Conservation (phyloP, 2,329 filamentous ascomycete genomes). For the Cladosporium sp. region DNA sequence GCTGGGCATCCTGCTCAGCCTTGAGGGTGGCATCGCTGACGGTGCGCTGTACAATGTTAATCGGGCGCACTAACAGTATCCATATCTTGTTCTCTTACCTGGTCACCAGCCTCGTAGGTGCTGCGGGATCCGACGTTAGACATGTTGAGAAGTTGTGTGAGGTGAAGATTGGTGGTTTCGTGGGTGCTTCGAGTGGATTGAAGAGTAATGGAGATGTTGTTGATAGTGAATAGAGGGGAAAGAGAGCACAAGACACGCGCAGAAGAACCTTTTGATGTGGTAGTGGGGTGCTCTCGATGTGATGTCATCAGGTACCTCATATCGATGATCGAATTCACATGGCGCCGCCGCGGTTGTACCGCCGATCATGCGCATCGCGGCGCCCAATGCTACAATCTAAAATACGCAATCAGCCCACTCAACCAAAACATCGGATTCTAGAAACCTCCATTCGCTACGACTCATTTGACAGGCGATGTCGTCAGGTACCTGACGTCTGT, state of each 20-base stretch:
- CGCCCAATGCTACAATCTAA: slow-evolving; percentile 5
- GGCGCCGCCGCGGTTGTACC: slow-evolving; percentile 2
- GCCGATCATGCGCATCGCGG: neutral
- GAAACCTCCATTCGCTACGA: slow-evolving; percentile 2
- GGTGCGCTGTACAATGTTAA: slow-evolving; percentile 46
- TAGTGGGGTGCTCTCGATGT: slow-evolving; percentile 4
- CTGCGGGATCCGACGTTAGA: slow-evolving; percentile 59
- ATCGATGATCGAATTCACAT: slow-evolving; percentile 8
- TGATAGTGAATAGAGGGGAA: slow-evolving; percentile 1
- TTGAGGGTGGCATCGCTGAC: slow-evolving; percentile 36
- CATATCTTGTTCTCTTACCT: slow-evolving; percentile 36
- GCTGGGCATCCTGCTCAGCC: slow-evolving; percentile 48
- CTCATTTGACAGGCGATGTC: neutral
- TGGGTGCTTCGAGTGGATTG: neutral
- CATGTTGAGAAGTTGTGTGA: slow-evolving; percentile 35
- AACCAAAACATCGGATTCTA: slow-evolving; percentile 5
- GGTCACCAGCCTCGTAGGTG: slow-evolving; percentile 74
- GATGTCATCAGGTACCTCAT: slow-evolving; percentile 5
- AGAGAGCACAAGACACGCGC: slow-evolving; percentile 7
- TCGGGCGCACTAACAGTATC: neutral
- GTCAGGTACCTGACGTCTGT: neutral
- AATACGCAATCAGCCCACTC: slow-evolving; percentile 3
- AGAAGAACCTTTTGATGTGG: slow-evolving; percentile 6
- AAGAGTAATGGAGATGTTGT: neutral
- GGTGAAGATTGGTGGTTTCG: neutral